Conservation (phyloP, 2,329 filamentous ascomycete species). For the Chalaropsis thielavioides region DNA sequence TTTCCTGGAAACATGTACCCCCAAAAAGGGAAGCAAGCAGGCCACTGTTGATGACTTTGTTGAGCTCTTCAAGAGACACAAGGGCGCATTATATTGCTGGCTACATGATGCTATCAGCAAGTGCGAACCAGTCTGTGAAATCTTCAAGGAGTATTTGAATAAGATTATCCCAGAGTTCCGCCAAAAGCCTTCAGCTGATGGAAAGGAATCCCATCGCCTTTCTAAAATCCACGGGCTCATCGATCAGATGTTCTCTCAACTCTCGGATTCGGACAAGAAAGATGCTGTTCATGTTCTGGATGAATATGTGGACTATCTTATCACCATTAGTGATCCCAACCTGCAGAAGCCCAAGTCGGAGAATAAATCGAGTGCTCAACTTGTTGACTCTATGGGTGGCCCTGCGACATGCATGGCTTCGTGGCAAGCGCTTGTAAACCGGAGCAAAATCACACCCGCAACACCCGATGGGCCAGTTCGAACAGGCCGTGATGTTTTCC, state of each 20-base stretch:
- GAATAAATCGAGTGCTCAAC: not conserved
- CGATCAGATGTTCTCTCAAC: not conserved
- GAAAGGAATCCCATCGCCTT: not conserved
- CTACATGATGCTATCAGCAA: conserved; percentile 43
- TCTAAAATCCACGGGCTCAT: conserved; percentile 13
- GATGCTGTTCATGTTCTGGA: not conserved
- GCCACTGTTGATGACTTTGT: conserved; percentile 62
- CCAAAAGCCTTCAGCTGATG: not conserved
- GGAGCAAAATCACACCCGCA: conserved; percentile 16
- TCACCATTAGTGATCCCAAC: conserved; percentile 14
- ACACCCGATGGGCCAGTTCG: conserved; percentile 11
- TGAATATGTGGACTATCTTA: conserved; percentile 15
- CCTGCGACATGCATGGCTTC: conserved; percentile 16
- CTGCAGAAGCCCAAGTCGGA: conserved; percentile 2
- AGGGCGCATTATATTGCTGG: conserved; percentile 51
- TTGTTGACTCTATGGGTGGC: conserved; percentile 13
- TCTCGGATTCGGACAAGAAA: conserved; percentile 5
- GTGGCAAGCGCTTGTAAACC: conserved; percentile 17
- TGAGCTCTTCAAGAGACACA: conserved; percentile 48
- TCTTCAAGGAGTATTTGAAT: conserved; percentile 15
- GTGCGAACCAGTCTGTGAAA: conserved; percentile 9
- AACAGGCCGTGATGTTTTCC: conserved; percentile 15
- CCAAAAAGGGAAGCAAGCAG: conserved; percentile 23
- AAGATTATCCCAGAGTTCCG: conserved; percentile 12
- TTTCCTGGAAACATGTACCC: conserved; percentile 36